phyloP scores from a whole-genome alignment of 148 eudicot genomes.

The Rhododendron ferrugineum region DNA sequence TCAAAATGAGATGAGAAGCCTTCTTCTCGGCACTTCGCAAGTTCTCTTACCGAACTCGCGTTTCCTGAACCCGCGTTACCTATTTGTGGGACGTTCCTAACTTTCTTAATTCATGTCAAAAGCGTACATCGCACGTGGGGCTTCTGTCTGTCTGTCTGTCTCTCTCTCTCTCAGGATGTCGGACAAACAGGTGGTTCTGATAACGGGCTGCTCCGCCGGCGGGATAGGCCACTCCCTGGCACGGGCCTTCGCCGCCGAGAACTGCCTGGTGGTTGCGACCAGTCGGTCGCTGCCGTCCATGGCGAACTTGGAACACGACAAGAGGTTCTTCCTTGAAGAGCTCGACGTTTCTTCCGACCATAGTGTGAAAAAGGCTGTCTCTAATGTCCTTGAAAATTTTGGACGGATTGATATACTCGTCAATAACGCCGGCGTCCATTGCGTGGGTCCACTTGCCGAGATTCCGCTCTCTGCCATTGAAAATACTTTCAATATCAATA shows the following conservation, averaged over 20 bases:
- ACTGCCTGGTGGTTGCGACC: constrained; percentile 71
- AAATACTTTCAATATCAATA: constrained; percentile 68
- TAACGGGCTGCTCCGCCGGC: constrained; percentile 75
- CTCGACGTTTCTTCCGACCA: constrained; percentile 66
- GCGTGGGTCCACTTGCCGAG: constrained; percentile 89
- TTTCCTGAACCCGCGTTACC: too few relatives aligned
- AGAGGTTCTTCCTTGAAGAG: constrained; percentile 44
- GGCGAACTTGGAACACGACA: constrained; percentile 40
- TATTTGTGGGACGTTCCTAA: too few relatives aligned
- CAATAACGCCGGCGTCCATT: constrained; percentile 82
- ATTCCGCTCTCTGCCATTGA: constrained; percentile 51
- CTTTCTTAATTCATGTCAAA: too few relatives aligned
- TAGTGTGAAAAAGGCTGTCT: constrained; percentile 42
- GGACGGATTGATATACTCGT: constrained; percentile 70
- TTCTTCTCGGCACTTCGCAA: too few relatives aligned
- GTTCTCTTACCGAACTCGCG: too few relatives aligned
- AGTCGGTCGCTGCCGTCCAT: constrained; percentile 52
- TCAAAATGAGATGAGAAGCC: too few relatives aligned
- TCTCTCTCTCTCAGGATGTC: too few relatives aligned
- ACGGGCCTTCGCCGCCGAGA: constrained; percentile 58
- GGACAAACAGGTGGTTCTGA: constrained; percentile 49
- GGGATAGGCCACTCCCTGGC: constrained; percentile 87
- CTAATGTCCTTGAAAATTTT: constrained; percentile 43
- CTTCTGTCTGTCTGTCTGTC: too few relatives aligned
- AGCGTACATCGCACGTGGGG: too few relatives aligned